These are phyloP conservation scores for Nothophaeocryptopus gaeumannii DNA, from an alignment of 2,329 filamentous ascomycete genomes.

Conservation along the genomic window DNA sequence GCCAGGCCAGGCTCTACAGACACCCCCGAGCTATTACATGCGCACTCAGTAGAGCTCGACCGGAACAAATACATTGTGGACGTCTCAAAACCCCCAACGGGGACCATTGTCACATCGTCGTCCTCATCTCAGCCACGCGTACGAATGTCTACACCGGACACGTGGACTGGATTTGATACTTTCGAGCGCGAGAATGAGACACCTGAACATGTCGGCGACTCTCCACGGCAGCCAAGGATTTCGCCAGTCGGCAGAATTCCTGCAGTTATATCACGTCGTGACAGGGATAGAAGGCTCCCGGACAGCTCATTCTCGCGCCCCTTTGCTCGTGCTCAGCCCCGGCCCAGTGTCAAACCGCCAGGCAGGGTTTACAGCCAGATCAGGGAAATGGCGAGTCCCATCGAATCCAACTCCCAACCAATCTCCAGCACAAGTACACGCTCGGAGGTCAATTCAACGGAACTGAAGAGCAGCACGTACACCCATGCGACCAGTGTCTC, in stretches of 20 bases:
- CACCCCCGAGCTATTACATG: conserved; percentile 27
- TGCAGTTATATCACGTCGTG: conserved; percentile 66
- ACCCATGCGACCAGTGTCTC: conserved; percentile 24
- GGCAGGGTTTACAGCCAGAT: conserved; percentile 33
- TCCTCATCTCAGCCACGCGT: too few species aligned
- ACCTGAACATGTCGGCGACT: conserved; percentile 37
- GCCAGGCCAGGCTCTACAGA: conserved; percentile 23
- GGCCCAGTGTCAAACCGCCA: conserved; percentile 29
- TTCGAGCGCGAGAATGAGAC: conserved; percentile 7
- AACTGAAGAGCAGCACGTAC: conserved; percentile 21
- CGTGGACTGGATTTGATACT: too few species aligned
- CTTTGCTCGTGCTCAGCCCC: conserved; percentile 55
- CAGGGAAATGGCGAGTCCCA: conserved; percentile 34
- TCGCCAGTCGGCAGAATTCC: conserved; percentile 84
- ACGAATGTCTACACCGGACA: too few species aligned
- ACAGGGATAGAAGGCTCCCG: conserved; percentile 63
- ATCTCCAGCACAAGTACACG: conserved; percentile 29
- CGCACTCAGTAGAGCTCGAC: conserved; percentile 20
- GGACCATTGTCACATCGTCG: too few species aligned
- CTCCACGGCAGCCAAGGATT: conserved; percentile 48
- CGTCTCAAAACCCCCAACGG: conserved; percentile 15
- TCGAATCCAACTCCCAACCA: conserved; percentile 28
- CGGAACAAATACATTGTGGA: conserved; percentile 23
- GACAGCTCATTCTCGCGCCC: conserved; percentile 83
- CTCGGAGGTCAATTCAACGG: conserved; percentile 23